Conservation (phyloP, 83 land plant genomes). For the Thuja plicata region DNA sequence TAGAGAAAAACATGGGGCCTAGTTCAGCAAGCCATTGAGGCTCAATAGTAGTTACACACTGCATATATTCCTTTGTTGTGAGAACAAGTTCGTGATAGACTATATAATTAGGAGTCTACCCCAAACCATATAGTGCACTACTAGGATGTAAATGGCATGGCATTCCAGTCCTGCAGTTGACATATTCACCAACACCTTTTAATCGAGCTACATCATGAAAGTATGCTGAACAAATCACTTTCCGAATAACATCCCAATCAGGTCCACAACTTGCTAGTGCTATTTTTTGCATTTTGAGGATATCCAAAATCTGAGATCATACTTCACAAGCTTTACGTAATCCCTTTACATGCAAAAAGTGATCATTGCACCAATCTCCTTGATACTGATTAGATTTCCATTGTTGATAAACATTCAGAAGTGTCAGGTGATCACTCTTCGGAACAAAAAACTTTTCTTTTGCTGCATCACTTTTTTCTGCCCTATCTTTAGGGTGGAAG, state of each 20-base stretch:
- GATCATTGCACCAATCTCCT: constrained; percentile 82
- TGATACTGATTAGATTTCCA: constrained; percentile 70
- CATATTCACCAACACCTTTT: constrained; percentile 81
- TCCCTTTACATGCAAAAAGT: constrained; percentile 71
- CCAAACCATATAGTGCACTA: constrained; percentile 79
- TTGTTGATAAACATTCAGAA: constrained; percentile 69
- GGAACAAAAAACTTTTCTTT: constrained; percentile 84
- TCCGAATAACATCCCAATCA: constrained; percentile 76
- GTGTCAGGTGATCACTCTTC: constrained; percentile 75
- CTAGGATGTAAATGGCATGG: constrained; percentile 83
- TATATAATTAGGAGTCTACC: constrained; percentile 73
- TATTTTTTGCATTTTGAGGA: constrained; percentile 79
- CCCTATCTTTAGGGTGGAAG: constrained; percentile 73
- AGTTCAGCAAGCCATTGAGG: constrained; percentile 96
- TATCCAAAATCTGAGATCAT: constrained; percentile 81
- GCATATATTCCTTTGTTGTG: constrained; percentile 81
- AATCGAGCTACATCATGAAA: constrained; percentile 75
- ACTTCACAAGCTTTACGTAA: constrained; percentile 75
- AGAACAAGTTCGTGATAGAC: constrained; percentile 75
- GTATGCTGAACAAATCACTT: constrained; percentile 76
- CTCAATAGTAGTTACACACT: constrained; percentile 83
- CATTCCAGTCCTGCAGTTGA: constrained; percentile 80
- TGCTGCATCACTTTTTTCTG: constrained; percentile 84
- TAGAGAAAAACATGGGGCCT: constrained; percentile 98
- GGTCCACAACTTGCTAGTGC: constrained; percentile 84